These are phyloP conservation scores for Kwoniella europaea DNA, from an alignment of 768 basidiomycete genomes.

Conservation along the genomic window DNA sequence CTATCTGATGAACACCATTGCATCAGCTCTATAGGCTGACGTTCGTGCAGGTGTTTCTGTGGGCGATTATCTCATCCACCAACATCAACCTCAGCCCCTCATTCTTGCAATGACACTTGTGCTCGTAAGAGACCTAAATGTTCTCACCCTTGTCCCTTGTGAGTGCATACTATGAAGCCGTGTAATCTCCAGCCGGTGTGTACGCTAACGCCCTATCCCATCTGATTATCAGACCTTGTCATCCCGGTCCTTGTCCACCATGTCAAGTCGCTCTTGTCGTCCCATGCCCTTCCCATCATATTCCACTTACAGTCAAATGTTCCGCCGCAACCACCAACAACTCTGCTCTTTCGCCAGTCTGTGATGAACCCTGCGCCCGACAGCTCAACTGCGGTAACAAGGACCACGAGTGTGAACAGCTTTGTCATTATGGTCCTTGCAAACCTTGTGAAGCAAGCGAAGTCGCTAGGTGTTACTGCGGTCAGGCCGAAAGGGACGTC, in stretches of 20 bases:
- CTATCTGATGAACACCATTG: constrained; percentile 62
- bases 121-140: constrained; percentile 62
- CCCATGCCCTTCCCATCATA: constrained; percentile 77
- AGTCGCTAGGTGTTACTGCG: constrained; percentile 76
- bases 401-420: constrained; percentile 68
- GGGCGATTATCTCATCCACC: constrained; percentile 37
- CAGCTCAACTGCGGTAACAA: constrained; percentile 61
- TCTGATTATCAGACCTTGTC: constrained; percentile 64
- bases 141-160: constrained; percentile 78
- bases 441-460: constrained; percentile 67
- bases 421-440: constrained; percentile 82
- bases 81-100: constrained; percentile 45
- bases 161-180: constrained; percentile 6
- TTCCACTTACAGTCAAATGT: constrained; percentile 62
- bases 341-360: constrained; percentile 44
- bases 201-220: too few relatives aligned
- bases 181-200: too few relatives aligned
- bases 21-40: constrained; percentile 54
- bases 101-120: constrained; percentile 59
- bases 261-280: constrained; percentile 78
- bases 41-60: constrained; percentile 39
- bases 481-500: constrained; percentile 67
- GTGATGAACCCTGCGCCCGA: constrained; percentile 64
- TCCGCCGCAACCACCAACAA: constrained; percentile 45
- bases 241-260: constrained; percentile 95